phyloP scores from a whole-genome alignment of 345 rosid genomes.

The Boechera retrofracta region DNA sequence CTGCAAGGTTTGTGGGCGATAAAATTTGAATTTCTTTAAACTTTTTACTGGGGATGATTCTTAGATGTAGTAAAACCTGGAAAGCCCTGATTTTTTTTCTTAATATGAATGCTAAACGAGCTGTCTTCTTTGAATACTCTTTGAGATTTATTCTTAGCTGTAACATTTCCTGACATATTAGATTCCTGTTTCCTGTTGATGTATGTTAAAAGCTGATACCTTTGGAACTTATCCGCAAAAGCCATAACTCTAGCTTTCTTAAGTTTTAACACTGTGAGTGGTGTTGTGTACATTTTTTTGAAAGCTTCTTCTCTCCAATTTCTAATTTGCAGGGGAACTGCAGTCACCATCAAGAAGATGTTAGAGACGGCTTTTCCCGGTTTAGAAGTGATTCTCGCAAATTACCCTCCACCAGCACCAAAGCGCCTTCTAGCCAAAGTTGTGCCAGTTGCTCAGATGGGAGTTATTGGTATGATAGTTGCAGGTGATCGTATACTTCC shows the following conservation, averaged over 20 bases:
- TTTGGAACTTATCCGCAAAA: background rate
- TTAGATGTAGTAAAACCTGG: background rate
- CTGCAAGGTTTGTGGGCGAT: background rate
- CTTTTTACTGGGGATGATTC: background rate
- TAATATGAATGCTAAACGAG: background rate
- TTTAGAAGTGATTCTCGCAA: constrained; percentile 75
- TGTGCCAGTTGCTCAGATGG: constrained; percentile 75
- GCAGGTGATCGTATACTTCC: constrained; percentile 85
- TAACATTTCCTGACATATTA: background rate
- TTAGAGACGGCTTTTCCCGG: constrained; percentile 79
- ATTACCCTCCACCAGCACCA: constrained; percentile 78
- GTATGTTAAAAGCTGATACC: constrained; percentile 2
- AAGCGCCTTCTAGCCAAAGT: constrained; percentile 68
- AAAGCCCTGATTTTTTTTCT: background rate
- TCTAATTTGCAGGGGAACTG: constrained; percentile 63
- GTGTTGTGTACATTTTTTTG: constrained; percentile 4
- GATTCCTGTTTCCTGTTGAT: background rate
- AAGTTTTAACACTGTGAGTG: background rate
- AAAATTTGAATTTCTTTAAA: background rate
- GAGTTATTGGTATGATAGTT: constrained; percentile 68
- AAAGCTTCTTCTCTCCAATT: background rate
- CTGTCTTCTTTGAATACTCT: background rate
- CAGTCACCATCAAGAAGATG: constrained; percentile 81
- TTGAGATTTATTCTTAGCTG: no score
- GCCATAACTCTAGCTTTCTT: background rate